Base-by-base conservation (phyloP, 192 early-diverging fungal species). In the Coemansia sp. region DNA sequence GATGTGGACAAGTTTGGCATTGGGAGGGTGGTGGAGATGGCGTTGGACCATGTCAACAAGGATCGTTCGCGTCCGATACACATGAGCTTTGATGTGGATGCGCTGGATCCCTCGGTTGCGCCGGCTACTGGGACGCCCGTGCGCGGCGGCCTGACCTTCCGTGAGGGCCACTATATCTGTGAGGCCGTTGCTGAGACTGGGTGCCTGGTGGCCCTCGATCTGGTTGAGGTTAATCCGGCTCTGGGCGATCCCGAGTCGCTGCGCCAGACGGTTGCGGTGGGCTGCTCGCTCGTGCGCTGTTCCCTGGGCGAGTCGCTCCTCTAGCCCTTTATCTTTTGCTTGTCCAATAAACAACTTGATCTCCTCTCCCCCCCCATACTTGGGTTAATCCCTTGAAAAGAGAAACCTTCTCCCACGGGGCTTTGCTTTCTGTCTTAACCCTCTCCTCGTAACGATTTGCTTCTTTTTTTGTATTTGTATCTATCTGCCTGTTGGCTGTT, bases 81-180 rank as follows among this genome's bases (percentile, higher is more conserved):
- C 59, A 76, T 95, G 38, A 84, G 80, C 58, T 97, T 92, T 52
- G 94, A 98, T 56, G 94, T 98, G 19, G 94, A 98, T 75, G 94
- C 85, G 3, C 76, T 97, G 20, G 94, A 98, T 63, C 94, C 94
- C 18, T 78, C 85, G 4, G 89, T 98, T 11, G 92, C 91, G 1
- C 94, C 94, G 17, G 85, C 88, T 5, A 98, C 94, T 1, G 94
- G 94, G 37, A 97, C 94, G 4, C 94, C 94, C 8, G 94, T 97
- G 9, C 82, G 92, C 40, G 94, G 94, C 50, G 94, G 94, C 18
- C 70, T 97, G 36, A 88, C 88, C 9, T 98, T 95, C 78, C 78
- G 94, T 44, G 94, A 98, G 67, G 94, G 94, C 22, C 94, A 98
- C 60, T 98, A 91, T 67, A 92, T 98, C 41, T 93, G 92, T 73